Evolutionary conservation across 306 rosid species (phyloP), one percentile per base, ranked within the genome.

Genomic region (Mimosa bimucronata): DNA sequence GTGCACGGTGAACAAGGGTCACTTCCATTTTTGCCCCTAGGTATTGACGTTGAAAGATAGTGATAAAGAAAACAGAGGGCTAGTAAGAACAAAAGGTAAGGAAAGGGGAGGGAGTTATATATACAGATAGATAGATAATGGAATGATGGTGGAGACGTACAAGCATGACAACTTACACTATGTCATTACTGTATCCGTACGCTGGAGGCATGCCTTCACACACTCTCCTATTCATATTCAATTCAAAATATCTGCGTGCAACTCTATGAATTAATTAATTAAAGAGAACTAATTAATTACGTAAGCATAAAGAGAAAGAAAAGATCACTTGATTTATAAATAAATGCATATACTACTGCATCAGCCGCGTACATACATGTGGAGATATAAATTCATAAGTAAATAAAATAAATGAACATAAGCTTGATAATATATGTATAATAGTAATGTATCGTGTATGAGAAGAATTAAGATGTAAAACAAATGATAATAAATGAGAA

Each of bases 151-250:
- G 60, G 71, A 90, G 79, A 82, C 90, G 91, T 87, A 86, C 48
- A 84, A 79, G 82, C 48, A 73, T 81, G 78, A 60, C 31, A 25
- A 26, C 6, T 23, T 3, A 29, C n/a, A 83, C 88, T 90, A 86
- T 34, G 85, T 48, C 81, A 71, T 81, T 83, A 81, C 83, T 78
- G 88, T 76, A 66, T 77, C 85, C 90, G 86, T 85, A 89, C 84
- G 79, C 75, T 79, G 85, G 71, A 62, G 79, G 84, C 79, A 57
- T 62, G 66, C 34, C 18, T n/a, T 19, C n/a, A n/a, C 11, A n/a
- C 61, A 21, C 58, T 18, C 9, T 52, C 0, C 23, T 52, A 19
- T 52, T 52, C 58, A 18, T 41, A 44, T 44, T 44, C 50, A 44
- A 19, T 6, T 52, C 23, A n/a, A 18, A 50, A 16, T 16, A 18